Evolutionary conservation across 2,329 filamentous ascomycete genomes (phyloP).

Genomic region (Parastagonospora nodorum): DNA sequence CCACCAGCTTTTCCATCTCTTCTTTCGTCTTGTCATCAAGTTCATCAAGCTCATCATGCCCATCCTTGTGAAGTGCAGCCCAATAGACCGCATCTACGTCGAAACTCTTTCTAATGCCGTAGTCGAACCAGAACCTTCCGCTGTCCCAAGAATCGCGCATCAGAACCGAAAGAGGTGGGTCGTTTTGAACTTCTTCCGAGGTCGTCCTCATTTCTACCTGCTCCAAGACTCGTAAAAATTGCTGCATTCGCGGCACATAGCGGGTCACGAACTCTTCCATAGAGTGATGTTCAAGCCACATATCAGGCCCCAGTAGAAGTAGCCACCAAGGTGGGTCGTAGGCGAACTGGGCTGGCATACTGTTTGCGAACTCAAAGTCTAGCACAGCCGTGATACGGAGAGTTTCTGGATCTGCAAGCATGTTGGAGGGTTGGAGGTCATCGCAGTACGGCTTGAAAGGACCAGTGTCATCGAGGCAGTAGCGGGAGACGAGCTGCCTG

Average conservation of each 20-base stretch:
- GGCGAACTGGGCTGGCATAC: slow-evolving; percentile 47
- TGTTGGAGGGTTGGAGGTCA: slow-evolving; percentile 47
- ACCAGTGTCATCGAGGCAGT: slow-evolving; percentile 26
- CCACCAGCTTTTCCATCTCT: slow-evolving; percentile 11
- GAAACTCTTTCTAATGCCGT: slow-evolving; percentile 42
- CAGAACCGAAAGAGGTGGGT: slow-evolving; percentile 19
- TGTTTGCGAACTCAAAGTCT: slow-evolving; percentile 51
- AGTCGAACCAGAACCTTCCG: slow-evolving; percentile 47
- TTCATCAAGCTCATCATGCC: slow-evolving; percentile 10
- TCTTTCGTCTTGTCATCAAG: slow-evolving; percentile 5
- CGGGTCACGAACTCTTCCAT: slow-evolving; percentile 21
- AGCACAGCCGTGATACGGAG: slow-evolving; percentile 34
- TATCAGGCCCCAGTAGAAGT: slow-evolving; percentile 31
- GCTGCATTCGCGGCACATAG: slow-evolving; percentile 41
- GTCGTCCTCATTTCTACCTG: slow-evolving; percentile 18
- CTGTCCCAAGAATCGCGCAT: slow-evolving; percentile 46
- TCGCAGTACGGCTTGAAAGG: slow-evolving; percentile 47
- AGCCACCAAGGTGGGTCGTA: slow-evolving; percentile 51
- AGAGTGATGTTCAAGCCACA: slow-evolving; percentile 6
- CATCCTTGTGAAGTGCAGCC: slow-evolving; percentile 17
- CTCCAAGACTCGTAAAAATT: slow-evolving; percentile 44
- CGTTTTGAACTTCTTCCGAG: slow-evolving; percentile 1
- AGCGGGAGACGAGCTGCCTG: background rate
- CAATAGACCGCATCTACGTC: slow-evolving; percentile 44
- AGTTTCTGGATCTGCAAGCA: slow-evolving; percentile 43